A percentile compares a stretch with the other conserved stretches of the same genome.
phyloP scores from a whole-genome alignment of 192 early-diverging fungal genomes.

The Allomyces javanicus region DNA sequence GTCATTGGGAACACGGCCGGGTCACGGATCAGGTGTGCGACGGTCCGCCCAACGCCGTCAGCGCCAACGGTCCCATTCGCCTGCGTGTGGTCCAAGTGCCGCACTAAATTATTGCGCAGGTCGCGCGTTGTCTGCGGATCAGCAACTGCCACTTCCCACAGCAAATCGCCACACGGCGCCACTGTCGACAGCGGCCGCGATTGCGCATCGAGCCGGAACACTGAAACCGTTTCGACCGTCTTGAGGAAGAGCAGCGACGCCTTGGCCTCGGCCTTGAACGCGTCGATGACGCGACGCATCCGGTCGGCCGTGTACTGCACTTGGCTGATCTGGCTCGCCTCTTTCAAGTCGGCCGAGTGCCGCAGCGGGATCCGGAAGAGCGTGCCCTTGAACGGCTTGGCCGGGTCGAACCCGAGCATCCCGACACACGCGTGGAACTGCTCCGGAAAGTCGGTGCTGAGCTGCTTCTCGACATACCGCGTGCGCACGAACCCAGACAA shows the following conservation, averaged over 20 bases:
- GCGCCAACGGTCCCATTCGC: too few relatives aligned
- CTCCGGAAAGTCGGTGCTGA: slow-evolving; percentile 3
- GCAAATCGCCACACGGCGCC: too few relatives aligned
- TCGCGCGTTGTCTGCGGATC: too few relatives aligned
- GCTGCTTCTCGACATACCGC: background rate
- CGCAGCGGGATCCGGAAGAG: slow-evolving; percentile 18
- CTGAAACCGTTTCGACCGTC: slow-evolving; percentile 10
- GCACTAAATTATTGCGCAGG: too few relatives aligned
- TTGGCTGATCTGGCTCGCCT: slow-evolving; percentile 8
- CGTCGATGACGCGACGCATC: slow-evolving; percentile 10
- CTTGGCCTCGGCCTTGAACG: slow-evolving; percentile 9
- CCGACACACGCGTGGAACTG: slow-evolving; percentile 6
- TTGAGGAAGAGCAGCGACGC: slow-evolving; percentile 15
- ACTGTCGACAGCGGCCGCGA: too few relatives aligned
- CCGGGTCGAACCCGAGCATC: background rate
- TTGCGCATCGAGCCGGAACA: too few relatives aligned
- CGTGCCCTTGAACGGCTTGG: slow-evolving; percentile 11
- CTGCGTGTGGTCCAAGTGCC: too few relatives aligned
- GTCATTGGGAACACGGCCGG: too few relatives aligned
- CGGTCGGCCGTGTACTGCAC: slow-evolving; percentile 9
- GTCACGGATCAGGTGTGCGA: too few relatives aligned
- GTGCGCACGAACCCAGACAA: slow-evolving; percentile 1
- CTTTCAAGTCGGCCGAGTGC: slow-evolving; percentile 7
- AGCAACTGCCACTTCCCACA: too few relatives aligned
- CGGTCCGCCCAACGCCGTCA: too few relatives aligned